Conservation (phyloP, 192 early-diverging fungal genomes). For the Backusella morwellensis region DNA sequence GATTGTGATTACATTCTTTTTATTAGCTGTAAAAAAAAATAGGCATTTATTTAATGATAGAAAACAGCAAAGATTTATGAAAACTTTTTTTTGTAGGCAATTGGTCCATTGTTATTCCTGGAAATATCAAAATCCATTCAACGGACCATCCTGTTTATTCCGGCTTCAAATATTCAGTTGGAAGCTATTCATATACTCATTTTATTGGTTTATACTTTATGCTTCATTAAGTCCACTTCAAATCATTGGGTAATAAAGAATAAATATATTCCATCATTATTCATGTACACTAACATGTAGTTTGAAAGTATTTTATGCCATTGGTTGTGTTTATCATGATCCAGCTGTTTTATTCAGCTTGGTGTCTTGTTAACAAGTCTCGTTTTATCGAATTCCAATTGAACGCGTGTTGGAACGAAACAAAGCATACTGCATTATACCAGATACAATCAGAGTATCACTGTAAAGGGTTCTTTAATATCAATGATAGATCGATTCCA, state of each 20-base stretch:
- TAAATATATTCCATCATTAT: not conserved
- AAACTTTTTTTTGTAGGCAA: not conserved
- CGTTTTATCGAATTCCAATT: conserved; percentile 1
- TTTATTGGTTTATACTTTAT: not conserved
- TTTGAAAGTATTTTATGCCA: conserved; percentile 7
- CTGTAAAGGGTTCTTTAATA: not conserved
- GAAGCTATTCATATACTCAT: not conserved
- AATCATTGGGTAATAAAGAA: conserved; percentile 13
- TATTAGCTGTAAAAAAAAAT: not conserved
- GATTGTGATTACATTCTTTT: not conserved
- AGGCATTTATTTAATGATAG: not conserved
- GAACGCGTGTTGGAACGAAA: not conserved
- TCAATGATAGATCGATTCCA: not conserved
- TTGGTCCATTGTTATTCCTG: not conserved
- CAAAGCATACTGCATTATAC: not conserved
- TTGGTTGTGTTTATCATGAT: not conserved
- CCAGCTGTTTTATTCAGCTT: conserved; percentile 2
- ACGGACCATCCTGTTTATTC: not conserved
- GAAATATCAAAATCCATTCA: not conserved
- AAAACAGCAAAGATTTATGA: not conserved
- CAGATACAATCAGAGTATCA: not conserved
- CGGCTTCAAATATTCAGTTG: not conserved
- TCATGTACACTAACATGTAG: not conserved
- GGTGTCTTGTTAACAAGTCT: not conserved
- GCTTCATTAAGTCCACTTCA: not conserved